A percentile compares a stretch with the other conserved stretches of the same genome.
Evolutionary conservation across 2,329 filamentous ascomycete species (phyloP).

Genomic region (Coniochaeta ligniaria): DNA sequence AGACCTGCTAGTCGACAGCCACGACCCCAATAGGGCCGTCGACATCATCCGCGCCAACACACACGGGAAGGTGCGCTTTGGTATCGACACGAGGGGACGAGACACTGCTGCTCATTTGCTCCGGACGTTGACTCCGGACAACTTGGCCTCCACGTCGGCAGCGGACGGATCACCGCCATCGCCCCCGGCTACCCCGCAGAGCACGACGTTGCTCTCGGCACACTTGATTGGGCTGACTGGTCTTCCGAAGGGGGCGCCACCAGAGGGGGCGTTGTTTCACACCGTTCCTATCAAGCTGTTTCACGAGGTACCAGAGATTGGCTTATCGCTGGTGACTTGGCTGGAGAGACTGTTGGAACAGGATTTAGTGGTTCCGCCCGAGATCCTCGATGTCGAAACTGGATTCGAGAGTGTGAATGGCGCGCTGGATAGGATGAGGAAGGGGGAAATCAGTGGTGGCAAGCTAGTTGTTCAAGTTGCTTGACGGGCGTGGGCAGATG

Average conservation of each 20-base stretch:
- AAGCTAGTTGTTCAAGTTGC: constrained; percentile 51
- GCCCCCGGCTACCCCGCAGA: constrained; percentile 29
- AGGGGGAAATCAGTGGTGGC: constrained; percentile 60
- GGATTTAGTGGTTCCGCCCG: constrained; percentile 48
- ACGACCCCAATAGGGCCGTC: constrained; percentile 58
- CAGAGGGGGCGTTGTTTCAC: constrained; percentile 46
- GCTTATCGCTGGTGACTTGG: constrained; percentile 57
- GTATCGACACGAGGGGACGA: constrained; percentile 59
- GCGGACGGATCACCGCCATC: constrained; percentile 17
- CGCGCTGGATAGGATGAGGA: constrained; percentile 58
- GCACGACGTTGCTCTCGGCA: constrained; percentile 20
- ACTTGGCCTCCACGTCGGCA: constrained; percentile 8
- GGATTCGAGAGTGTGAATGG: constrained; percentile 62
- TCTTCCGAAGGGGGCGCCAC: constrained; percentile 48
- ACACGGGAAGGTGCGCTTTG: constrained; percentile 53
- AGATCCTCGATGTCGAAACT: constrained; percentile 56
- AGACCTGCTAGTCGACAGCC: constrained; percentile 62
- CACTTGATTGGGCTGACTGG: constrained; percentile 65
- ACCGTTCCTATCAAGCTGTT: constrained; percentile 70
- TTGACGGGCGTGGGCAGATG: neutral
- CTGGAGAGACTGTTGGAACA: constrained; percentile 56
- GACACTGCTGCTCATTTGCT: constrained; percentile 55
- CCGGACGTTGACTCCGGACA: constrained; percentile 35
- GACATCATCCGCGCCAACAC: constrained; percentile 56
- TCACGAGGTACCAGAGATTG: constrained; percentile 58